Evolutionary conservation across 148 eudicot genomes (phyloP).

Genomic region (Limonium bicolor): DNA sequence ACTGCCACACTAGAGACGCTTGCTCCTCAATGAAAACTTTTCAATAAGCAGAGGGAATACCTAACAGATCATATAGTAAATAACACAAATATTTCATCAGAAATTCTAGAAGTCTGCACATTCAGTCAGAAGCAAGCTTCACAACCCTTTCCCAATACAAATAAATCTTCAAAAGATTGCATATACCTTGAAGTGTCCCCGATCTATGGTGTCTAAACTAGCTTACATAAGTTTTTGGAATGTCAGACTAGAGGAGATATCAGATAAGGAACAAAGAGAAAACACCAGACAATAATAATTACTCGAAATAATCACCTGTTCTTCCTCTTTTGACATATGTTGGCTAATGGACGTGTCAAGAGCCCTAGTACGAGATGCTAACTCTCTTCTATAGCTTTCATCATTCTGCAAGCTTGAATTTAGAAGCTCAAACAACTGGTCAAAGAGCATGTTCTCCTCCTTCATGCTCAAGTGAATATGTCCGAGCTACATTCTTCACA

Average conservation of each 20-base stretch:
- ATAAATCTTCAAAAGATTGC: background rate
- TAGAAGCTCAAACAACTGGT: constrained; percentile 64
- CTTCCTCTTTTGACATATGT: constrained; percentile 98
- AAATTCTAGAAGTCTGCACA: background rate
- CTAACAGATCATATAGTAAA: constrained; percentile 25
- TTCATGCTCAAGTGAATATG: constrained; percentile 93
- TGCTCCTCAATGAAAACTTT: constrained; percentile 92
- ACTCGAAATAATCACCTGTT: constrained; percentile 38
- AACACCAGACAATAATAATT: background rate
- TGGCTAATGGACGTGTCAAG: constrained; percentile 88
- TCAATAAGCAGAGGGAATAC: constrained; percentile 88
- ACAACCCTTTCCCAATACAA: background rate
- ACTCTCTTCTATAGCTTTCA: constrained; percentile 68
- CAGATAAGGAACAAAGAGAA: background rate
- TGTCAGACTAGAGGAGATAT: background rate
- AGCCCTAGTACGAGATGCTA: constrained; percentile 91
- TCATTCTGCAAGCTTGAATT: constrained; percentile 37
- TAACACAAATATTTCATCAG: background rate
- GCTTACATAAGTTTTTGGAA: background rate
- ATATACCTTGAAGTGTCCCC: background rate
- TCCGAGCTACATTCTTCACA: constrained; percentile 90
- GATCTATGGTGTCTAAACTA: background rate
- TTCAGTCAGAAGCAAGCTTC: background rate
- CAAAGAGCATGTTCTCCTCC: constrained; percentile 89
- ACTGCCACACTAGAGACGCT: constrained; percentile 86